Percentiles rank a stretch among this genome's conserved stretches.
Evolutionary conservation across 164 flowering plant genomes (phyloP).

Genomic region (Brasenia schreberi): DNA sequence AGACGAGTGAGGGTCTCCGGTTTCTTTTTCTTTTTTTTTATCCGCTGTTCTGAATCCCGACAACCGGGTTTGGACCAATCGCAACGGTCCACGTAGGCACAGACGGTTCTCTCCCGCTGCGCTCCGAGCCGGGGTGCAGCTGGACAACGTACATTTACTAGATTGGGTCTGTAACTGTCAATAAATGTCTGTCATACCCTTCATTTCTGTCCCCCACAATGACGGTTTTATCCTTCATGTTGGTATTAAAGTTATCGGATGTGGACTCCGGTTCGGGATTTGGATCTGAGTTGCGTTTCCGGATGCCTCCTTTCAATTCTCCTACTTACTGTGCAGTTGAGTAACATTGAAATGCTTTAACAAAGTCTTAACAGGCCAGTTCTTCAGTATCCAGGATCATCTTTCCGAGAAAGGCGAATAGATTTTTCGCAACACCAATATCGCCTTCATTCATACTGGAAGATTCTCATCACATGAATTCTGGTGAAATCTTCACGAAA

Average conservation of each 20-base stretch:
- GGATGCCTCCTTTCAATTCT: too few relatives aligned
- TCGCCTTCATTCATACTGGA: too few relatives aligned
- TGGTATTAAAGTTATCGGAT: neutral
- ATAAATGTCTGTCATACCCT: neutral
- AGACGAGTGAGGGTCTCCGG: neutral
- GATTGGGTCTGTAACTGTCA: neutral
- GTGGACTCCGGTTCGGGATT: neutral
- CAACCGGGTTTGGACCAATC: conserved; percentile 30
- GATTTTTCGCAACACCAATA: too few relatives aligned
- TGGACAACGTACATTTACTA: neutral
- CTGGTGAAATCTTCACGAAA: too few relatives aligned
- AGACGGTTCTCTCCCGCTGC: conserved; percentile 16
- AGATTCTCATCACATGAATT: too few relatives aligned
- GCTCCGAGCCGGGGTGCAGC: conserved; percentile 7
- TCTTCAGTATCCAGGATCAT: too few relatives aligned
- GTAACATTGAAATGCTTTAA: too few relatives aligned
- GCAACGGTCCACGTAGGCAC: conserved; percentile 22
- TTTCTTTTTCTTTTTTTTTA: neutral
- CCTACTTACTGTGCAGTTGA: too few relatives aligned
- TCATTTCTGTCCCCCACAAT: too few relatives aligned
- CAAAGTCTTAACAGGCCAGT: too few relatives aligned
- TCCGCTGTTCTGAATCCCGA: conserved; percentile 52
- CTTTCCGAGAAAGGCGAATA: too few relatives aligned
- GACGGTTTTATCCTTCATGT: neutral
- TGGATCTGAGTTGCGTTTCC: neutral